These are phyloP conservation scores for Penicillium silybi DNA, from an alignment of 495 filamentous ascomycete species.

Conservation along the genomic window DNA sequence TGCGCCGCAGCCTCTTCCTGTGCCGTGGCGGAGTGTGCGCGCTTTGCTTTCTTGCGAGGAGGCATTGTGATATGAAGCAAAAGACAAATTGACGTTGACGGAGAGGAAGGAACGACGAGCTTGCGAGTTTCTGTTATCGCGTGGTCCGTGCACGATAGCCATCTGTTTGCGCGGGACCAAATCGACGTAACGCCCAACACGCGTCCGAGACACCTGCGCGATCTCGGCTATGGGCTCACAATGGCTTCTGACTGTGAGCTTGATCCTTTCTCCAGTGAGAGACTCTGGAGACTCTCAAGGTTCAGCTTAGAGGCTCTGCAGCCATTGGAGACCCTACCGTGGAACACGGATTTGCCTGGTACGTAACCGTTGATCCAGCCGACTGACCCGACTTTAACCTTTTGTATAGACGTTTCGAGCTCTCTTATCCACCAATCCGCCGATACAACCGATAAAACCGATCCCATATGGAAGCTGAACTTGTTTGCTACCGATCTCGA, in stretches of 20 bases:
- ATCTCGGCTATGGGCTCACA: slow-evolving; percentile 19
- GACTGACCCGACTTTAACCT: neutral
- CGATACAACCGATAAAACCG: slow-evolving; percentile 18
- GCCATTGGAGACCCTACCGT: slow-evolving; percentile 36
- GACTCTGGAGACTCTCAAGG: slow-evolving; percentile 55
- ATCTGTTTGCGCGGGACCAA: slow-evolving; percentile 15
- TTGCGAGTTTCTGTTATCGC: slow-evolving; percentile 27
- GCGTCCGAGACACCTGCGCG: neutral
- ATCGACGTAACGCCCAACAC: slow-evolving; percentile 8
- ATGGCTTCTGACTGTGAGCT: slow-evolving; percentile 48
- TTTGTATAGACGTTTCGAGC: slow-evolving; percentile 24
- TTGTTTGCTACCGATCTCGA: slow-evolving; percentile 25
- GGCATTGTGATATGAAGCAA: slow-evolving; percentile 53
- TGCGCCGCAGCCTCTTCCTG: slow-evolving; percentile 38
- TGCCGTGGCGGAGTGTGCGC: slow-evolving; percentile 28
- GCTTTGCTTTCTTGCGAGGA: slow-evolving; percentile 61
- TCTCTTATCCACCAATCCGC: slow-evolving; percentile 24
- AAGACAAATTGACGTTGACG: neutral
- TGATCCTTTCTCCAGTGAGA: slow-evolving; percentile 68
- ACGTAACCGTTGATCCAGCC: slow-evolving; percentile 5
- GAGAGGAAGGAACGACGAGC: slow-evolving; percentile 3
- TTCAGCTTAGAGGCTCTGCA: slow-evolving; percentile 40
- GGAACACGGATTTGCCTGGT: slow-evolving; percentile 37
- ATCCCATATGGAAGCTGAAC: slow-evolving; percentile 32
- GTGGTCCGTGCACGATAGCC: slow-evolving; percentile 35